Percentiles rank a stretch among this genome's conserved stretches.
phyloP scores from a whole-genome alignment of 257 asterid genomes.

The Forsythia viridissima region DNA sequence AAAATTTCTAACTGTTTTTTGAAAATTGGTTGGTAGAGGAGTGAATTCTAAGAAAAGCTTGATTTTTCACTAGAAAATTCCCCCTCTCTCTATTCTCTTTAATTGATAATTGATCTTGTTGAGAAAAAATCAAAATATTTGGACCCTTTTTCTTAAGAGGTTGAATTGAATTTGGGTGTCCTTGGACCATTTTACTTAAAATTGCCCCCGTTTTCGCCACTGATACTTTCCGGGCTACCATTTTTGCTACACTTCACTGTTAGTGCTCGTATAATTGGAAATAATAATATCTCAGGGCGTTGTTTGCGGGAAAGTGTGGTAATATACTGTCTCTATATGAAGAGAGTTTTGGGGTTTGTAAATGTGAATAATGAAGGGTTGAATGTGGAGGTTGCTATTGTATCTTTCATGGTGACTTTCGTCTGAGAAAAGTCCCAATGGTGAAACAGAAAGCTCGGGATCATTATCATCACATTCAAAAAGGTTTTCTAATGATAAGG shows the following conservation, averaged over 20 bases:
- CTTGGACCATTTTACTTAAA: conserved; percentile 29
- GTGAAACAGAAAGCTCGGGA: conserved; percentile 90
- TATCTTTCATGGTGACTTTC: conserved; percentile 44
- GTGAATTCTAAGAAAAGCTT: conserved; percentile 46
- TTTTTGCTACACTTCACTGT: conserved; percentile 56
- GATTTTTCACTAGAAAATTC: conserved; percentile 25
- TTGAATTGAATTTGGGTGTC: too few species aligned
- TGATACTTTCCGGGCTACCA: conserved; percentile 30
- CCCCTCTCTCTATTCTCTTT: conserved; percentile 9
- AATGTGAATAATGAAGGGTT: conserved; percentile 30
- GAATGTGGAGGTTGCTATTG: conserved; percentile 30
- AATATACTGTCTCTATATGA: conserved; percentile 21
- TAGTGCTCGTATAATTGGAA: conserved; percentile 19
- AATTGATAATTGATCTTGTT: not conserved
- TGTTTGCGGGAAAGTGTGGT: conserved; percentile 19
- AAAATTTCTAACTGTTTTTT: conserved; percentile 20
- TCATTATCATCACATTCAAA: conserved; percentile 79
- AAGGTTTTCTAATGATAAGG: conserved; percentile 94
- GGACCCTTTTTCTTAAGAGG: not conserved
- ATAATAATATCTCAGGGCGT: conserved; percentile 16
- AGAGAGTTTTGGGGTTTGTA: conserved; percentile 24
- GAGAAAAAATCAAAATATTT: not conserved
- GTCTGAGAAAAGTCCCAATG: conserved; percentile 74
- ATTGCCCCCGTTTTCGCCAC: conserved; percentile 28
- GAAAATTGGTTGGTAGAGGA: conserved; percentile 43